Conservation (phyloP, 2,329 filamentous ascomycete genomes). For the Colletotrichum phormii region DNA sequence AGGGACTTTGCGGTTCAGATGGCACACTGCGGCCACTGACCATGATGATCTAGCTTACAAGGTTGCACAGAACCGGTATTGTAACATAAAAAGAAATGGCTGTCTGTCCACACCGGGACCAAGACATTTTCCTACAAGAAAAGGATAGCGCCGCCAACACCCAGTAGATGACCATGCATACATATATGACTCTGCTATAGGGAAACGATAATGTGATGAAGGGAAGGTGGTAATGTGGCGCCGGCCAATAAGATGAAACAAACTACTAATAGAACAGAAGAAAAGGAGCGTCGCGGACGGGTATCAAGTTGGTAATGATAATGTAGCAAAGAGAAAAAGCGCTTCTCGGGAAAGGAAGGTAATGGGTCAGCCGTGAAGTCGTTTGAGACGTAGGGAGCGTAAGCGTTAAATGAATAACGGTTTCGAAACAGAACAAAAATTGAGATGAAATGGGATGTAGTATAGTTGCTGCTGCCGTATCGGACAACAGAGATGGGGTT, state of each 20-base stretch:
- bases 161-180: constrained; percentile 8
- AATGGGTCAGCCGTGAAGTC: constrained; percentile 34
- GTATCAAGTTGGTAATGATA: constrained; percentile 28
- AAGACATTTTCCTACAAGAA: background rate
- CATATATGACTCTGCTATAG: background rate
- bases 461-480: background rate
- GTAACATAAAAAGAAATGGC: constrained; percentile 13
- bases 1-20: background rate
- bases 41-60: constrained; percentile 8
- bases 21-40: constrained; percentile 13
- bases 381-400: constrained; percentile 35
- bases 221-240: constrained; percentile 5
- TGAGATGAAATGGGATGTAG: constrained; percentile 11
- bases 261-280: constrained; percentile 9
- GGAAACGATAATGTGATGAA: constrained; percentile 18
- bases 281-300: constrained; percentile 34
- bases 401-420: constrained; percentile 13
- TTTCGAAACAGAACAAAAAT: constrained; percentile 24
- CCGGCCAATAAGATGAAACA: constrained; percentile 1
- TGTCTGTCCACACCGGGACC: background rate
- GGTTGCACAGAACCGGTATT: constrained; percentile 8
- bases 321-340: background rate
- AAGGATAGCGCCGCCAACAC: constrained; percentile 21
- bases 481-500: constrained; percentile 1
- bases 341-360: constrained; percentile 33